A percentile compares a stretch with the other conserved stretches of the same genome.
These are phyloP conservation scores for Excoecaria agallocha DNA, from an alignment of 345 rosid genomes.

Conservation along the genomic window DNA sequence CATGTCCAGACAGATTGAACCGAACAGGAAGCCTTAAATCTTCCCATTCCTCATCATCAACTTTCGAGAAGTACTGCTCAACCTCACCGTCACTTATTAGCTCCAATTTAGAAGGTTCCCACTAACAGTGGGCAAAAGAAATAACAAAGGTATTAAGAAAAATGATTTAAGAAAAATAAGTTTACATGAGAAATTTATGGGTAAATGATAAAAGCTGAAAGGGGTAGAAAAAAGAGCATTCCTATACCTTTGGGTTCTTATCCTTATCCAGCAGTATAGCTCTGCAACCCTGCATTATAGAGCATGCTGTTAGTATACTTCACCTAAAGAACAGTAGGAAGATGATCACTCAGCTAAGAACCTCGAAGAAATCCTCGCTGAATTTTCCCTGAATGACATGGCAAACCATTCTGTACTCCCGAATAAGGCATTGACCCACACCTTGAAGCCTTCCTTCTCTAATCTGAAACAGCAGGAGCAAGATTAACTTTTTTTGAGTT, in stretches of 20 bases:
- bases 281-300: conserved; percentile 76
- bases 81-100: too few species aligned
- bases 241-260: conserved; percentile 69
- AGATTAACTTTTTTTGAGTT: conserved; percentile 11
- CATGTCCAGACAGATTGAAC: too few species aligned
- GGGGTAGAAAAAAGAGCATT: conserved; percentile 8
- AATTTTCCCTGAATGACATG: conserved; percentile 72
- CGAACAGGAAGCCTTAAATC: too few species aligned
- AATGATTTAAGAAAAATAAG: too few species aligned
- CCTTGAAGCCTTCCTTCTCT: conserved; percentile 89
- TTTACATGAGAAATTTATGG: too few species aligned
- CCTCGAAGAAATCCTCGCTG: conserved; percentile 91
- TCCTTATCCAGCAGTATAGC: conserved; percentile 85
- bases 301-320: background rate
- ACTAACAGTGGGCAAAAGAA: too few species aligned
- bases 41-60: too few species aligned
- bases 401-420: conserved; percentile 85
- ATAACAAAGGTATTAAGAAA: too few species aligned
- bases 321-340: background rate
- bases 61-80: too few species aligned
- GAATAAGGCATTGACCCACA: conserved; percentile 72
- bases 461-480: conserved; percentile 48
- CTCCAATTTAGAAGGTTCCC: too few species aligned
- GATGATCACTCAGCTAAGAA: conserved; percentile 22
- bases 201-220: background rate